Percentiles rank a stretch among this genome's conserved stretches.
These are phyloP conservation scores for Podosphaera aphanis DNA, from an alignment of 2,329 filamentous ascomycete genomes.

Conservation along the genomic window DNA sequence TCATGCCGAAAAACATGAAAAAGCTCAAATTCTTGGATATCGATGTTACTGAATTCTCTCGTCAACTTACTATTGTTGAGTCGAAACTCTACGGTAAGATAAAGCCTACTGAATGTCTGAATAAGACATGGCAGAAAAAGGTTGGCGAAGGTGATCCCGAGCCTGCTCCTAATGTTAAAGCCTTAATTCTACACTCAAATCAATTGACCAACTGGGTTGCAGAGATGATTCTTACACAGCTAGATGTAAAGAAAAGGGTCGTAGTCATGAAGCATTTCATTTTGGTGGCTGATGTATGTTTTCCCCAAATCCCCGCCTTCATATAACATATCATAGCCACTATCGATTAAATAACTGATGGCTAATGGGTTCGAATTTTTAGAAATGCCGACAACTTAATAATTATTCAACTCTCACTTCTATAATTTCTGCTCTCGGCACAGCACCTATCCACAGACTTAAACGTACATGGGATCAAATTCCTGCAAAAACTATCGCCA, in stretches of 20 bases:
- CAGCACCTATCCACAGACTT: conserved; percentile 80
- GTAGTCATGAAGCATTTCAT: conserved; percentile 98
- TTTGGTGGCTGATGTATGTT: conserved; percentile 71
- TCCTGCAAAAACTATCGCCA: conserved; percentile 56
- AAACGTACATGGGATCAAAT: conserved; percentile 89
- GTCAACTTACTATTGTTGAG: conserved; percentile 91
- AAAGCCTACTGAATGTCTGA: conserved; percentile 82
- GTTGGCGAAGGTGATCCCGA: conserved; percentile 58
- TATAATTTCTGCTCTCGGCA: conserved; percentile 87
- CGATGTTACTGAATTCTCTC: conserved; percentile 86
- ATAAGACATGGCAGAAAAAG: conserved; percentile 99
- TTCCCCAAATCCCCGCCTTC: background rate
- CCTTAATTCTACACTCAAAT: conserved; percentile 89
- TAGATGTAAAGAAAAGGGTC: conserved; percentile 85
- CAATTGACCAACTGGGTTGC: conserved; percentile 99
- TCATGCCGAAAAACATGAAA: conserved; percentile 97
- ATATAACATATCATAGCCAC: background rate
- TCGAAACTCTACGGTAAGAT: conserved; percentile 88
- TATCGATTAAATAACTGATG: background rate
- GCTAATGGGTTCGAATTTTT: conserved; percentile 7
- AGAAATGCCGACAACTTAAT: conserved; percentile 87
- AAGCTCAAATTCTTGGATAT: conserved; percentile 97
- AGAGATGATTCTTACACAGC: conserved; percentile 91
- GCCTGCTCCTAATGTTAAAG: conserved; percentile 82
- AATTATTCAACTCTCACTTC: conserved; percentile 96